Conservation (phyloP, 1,284 basidiomycete genomes). For the Malassezia sympodialis region DNA sequence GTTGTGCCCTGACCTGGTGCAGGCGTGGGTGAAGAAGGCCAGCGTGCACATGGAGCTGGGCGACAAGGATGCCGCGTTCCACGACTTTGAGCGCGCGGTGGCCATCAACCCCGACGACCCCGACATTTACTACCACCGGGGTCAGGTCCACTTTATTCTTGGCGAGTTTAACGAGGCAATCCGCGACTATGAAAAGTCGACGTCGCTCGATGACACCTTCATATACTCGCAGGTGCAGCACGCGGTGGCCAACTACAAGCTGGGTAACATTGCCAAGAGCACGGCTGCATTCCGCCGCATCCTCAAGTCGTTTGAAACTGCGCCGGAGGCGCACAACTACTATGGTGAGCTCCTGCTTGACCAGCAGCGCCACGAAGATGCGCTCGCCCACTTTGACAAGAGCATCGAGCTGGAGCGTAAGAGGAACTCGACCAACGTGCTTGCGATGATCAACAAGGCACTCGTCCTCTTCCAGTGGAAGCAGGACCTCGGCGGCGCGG, state of each 20-base stretch:
- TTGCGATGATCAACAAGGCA: slow-evolving; percentile 90
- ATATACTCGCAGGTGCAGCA: slow-evolving; percentile 94
- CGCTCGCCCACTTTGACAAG: slow-evolving; percentile 86
- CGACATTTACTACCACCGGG: slow-evolving; percentile 98
- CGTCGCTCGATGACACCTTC: slow-evolving; percentile 68
- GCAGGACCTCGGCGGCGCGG: slow-evolving; percentile 73
- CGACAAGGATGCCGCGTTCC: slow-evolving; percentile 61
- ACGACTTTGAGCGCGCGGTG: slow-evolving; percentile 83
- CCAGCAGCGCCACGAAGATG: slow-evolving; percentile 78
- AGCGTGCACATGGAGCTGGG: slow-evolving; percentile 90
- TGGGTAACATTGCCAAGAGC: slow-evolving; percentile 63
- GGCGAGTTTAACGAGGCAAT: slow-evolving; percentile 77
- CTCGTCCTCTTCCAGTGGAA: slow-evolving; percentile 92
- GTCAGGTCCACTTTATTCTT: slow-evolving; percentile 96
- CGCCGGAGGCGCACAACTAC: slow-evolving; percentile 48
- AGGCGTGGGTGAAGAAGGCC: slow-evolving; percentile 92
- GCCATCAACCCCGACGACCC: slow-evolving; percentile 72
- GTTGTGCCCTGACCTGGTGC: slow-evolving; percentile 67
- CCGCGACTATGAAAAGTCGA: slow-evolving; percentile 80
- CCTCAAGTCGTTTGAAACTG: slow-evolving; percentile 32
- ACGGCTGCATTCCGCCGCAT: slow-evolving; percentile 72
- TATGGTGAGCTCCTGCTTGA: slow-evolving; percentile 92
- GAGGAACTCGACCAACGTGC: slow-evolving; percentile 30
- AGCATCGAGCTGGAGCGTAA: slow-evolving; percentile 76
- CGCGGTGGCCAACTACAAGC: slow-evolving; percentile 94